Evolutionary conservation across 176 grass and related monocot genomes (phyloP), one percentile per base, ranked within the genome.

Genomic region (Eragrostis curvula): DNA sequence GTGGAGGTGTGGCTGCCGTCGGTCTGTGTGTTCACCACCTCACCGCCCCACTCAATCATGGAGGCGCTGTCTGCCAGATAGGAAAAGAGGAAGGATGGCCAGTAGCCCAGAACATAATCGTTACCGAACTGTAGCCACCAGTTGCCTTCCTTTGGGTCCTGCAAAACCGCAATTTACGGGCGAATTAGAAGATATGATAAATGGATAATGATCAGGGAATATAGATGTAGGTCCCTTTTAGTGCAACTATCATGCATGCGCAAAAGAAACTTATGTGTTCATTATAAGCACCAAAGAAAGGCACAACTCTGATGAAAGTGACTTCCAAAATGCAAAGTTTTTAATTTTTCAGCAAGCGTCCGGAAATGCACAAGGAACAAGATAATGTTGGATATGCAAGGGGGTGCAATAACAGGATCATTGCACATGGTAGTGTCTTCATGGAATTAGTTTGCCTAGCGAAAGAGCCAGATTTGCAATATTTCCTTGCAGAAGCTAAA

Each of bases 1-100:
- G 94, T 97, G 24, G 88, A 78, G 36, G 94, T 97, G 94, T 97
- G 94, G 46, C 78, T 88, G 29, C 94, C 94, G 5, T 93, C 94
- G 0, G 91, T 78, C 71, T 94, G 84, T 1, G 87, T 88, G 85
- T 97, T 94, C 79, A 94, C 91, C 49, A 97, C 94, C 80, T 97
- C 94, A 12, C 89, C 87, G 11, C 91, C 91, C 94, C 94, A 97
- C 86, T 97, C 87, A 32, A 97, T 94, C 94, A 97, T 91, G 63
- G 94, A 92, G 44, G 89, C 89, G 71, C 87, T 91, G 59, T 94
- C 91, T 0, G 89, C 81, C 50, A 97, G 67, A 73, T 97, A 88
- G 53, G 89, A 94, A 78, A 97, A 97, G 74, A 97, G 78, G 77
- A 97, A 94, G 1, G 94, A 89, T 39, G 91, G 94, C 94, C 94